Base-by-base conservation (phyloP, 2,329 filamentous ascomycete species). In the Calonectria hongkongensis region DNA sequence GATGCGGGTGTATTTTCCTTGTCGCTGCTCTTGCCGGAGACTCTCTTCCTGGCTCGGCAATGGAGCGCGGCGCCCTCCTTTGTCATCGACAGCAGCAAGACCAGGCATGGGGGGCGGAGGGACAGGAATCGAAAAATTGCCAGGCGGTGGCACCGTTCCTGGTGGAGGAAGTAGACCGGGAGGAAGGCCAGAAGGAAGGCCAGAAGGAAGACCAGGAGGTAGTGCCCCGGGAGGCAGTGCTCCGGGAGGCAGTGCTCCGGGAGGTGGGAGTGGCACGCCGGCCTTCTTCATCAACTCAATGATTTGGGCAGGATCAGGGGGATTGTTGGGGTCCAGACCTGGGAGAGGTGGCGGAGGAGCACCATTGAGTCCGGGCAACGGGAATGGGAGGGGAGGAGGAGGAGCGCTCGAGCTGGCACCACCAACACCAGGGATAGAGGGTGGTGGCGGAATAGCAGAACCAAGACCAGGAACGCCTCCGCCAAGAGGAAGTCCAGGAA, bases 11-110 rank as follows among this genome's bases (percentile, higher is more conserved):
- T 91, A 93, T 74, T 92, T 88, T 4, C 91, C 91, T 67, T 87
- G 87, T 69, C 89, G 89, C 87, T 96, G 95, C 83, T 96, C 94
- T 83, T 93, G 91, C 77, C 92, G 90, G 78, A 97, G 84, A 78
- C 94, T 96, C 82, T 97, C 95, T 81, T 94, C 92, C 84, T 97
- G 95, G 81, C 94, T 96, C 0, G 95, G 95, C 51, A 98, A 84
- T 10, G 94, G 95, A 7, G 90, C 94, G 73, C 93, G 88, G 21
- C 91, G 85, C 27, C 79, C 82, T 15, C 82, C 84, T 56, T 78
- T 76, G 13, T 78, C 76, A 71, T 83, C 81, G 65, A 71, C 81
- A 6, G 80, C 78, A 47, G 80, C 78, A 47, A 74, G 75, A 21
- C 83, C 81, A 25, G 85, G 83, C 74, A 87, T 81, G 68, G 77